phyloP scores from a whole-genome alignment of 2,329 filamentous ascomycete genomes.

The Pyrenophora tritici-repentis region DNA sequence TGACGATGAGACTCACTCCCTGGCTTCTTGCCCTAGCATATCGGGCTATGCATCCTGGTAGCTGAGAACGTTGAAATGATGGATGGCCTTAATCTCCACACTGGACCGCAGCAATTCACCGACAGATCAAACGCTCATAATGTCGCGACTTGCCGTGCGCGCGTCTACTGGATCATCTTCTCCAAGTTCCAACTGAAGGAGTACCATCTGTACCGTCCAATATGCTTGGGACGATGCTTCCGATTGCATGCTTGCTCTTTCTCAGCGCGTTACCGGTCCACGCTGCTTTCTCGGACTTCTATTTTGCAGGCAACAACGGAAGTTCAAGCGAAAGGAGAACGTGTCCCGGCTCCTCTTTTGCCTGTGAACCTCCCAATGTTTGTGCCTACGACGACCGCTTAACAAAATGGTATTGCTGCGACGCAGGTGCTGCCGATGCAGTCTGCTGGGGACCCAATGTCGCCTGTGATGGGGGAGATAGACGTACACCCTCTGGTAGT shows the following conservation, averaged over 20 bases:
- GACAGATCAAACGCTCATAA: background rate
- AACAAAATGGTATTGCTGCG: constrained; percentile 29
- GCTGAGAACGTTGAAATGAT: background rate
- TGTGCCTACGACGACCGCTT: constrained; percentile 22
- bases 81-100: background rate
- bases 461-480: constrained; percentile 11
- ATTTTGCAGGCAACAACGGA: constrained; percentile 18
- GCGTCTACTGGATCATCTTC: background rate
- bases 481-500: constrained; percentile 5
- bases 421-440: constrained; percentile 11
- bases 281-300: constrained; percentile 20
- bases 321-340: background rate
- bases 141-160: background rate
- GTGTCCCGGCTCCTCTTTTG: constrained; percentile 14
- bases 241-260: background rate
- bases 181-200: background rate
- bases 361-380: constrained; percentile 17
- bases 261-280: background rate
- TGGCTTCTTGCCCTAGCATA: background rate
- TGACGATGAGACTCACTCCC: background rate
- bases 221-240: background rate
- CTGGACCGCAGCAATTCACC: background rate
- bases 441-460: constrained; percentile 22
- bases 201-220: background rate
- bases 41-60: background rate